Conservation (phyloP, 169 alveolate genomes). For the Plasmodium vivax region DNA sequence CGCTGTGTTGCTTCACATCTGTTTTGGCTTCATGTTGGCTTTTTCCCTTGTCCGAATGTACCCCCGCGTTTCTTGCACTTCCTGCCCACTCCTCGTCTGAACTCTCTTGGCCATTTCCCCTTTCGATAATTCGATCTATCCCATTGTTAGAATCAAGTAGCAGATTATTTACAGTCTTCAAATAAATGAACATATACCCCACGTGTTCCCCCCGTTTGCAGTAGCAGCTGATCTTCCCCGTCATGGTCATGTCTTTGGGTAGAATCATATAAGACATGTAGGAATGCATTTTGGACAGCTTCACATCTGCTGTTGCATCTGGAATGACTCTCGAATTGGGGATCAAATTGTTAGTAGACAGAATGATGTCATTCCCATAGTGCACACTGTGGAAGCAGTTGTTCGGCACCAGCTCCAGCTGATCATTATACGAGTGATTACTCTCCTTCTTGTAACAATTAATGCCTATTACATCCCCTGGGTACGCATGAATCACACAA, state of each 20-base stretch:
- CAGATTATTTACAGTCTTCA: constrained; percentile 2
- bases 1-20: not conserved
- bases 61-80: not conserved
- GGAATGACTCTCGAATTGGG: constrained; percentile 70
- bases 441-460: constrained; percentile 49
- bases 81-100: not conserved
- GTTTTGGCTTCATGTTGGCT: not conserved
- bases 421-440: constrained; percentile 3
- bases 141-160: not conserved
- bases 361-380: constrained; percentile 14
- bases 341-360: constrained; percentile 37
- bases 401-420: constrained; percentile 9
- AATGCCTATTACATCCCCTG: constrained; percentile 52
- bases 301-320: constrained; percentile 31
- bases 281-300: constrained; percentile 32
- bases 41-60: not conserved
- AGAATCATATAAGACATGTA: constrained; percentile 34
- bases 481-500: constrained; percentile 38
- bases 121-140: not conserved
- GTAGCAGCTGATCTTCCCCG: constrained; percentile 20
- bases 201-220: constrained; percentile 18
- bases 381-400: constrained; percentile 58
- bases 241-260: constrained; percentile 19
- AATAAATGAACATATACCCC: constrained; percentile 31
- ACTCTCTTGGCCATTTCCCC: not conserved